Percentiles rank a stretch among this genome's conserved stretches.
phyloP scores from a whole-genome alignment of 805 yeast genomes.

The Candida sakaeoensis region DNA sequence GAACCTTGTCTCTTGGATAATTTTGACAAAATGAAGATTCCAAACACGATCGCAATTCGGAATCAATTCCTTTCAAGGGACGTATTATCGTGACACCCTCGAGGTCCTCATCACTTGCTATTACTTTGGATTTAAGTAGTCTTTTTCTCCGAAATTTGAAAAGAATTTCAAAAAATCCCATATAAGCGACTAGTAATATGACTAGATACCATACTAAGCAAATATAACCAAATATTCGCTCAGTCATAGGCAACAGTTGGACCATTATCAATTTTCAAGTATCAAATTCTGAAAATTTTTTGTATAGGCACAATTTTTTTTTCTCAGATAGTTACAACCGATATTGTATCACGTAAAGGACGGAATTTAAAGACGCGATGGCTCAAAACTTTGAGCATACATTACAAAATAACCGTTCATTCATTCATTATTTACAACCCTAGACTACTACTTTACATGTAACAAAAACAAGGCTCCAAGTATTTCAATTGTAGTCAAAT shows the following conservation, averaged over 20 bases:
- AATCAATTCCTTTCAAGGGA: constrained; percentile 82
- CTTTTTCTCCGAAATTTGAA: constrained; percentile 23
- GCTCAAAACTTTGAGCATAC: too few species aligned
- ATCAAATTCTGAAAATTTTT: background rate
- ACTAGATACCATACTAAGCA: constrained; percentile 37
- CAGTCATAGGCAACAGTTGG: background rate
- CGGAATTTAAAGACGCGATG: background rate
- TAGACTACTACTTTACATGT: too few species aligned
- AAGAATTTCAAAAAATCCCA: constrained; percentile 39
- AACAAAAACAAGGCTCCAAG: too few species aligned
- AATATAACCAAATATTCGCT: constrained; percentile 2
- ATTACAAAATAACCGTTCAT: too few species aligned
- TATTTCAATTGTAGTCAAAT: too few species aligned
- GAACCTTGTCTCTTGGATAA: constrained; percentile 57
- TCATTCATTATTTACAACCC: too few species aligned
- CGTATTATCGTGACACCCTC: constrained; percentile 68
- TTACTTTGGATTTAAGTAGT: background rate
- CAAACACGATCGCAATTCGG: constrained; percentile 66
- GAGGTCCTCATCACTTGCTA: constrained; percentile 8
- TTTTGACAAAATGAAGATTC: constrained; percentile 64
- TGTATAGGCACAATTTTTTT: background rate
- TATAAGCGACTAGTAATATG: constrained; percentile 32
- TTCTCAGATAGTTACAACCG: constrained; percentile 1
- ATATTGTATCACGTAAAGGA: constrained; percentile 4
- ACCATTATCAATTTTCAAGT: background rate